Evolutionary conservation across 148 eudicot genomes (phyloP).

Genomic region (Rhododendron molle): DNA sequence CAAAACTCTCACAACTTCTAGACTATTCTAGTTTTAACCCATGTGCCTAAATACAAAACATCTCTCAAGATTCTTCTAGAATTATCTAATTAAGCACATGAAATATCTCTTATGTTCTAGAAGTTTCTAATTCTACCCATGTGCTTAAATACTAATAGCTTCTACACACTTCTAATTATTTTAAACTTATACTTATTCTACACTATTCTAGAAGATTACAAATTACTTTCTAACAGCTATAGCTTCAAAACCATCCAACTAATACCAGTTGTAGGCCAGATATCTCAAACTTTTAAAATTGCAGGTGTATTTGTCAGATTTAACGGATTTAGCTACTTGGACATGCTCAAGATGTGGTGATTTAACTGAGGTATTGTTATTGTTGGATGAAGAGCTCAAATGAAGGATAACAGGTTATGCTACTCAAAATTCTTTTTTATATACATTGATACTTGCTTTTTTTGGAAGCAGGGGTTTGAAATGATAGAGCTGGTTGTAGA

Average conservation of each 20-base stretch:
- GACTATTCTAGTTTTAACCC: too few species aligned
- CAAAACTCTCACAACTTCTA: too few species aligned
- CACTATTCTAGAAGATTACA: too few species aligned
- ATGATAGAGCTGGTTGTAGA: conserved; percentile 85
- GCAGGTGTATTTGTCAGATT: conserved; percentile 92
- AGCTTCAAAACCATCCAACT: background rate
- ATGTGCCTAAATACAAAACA: too few species aligned
- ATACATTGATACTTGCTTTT: conserved; percentile 8
- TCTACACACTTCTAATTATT: too few species aligned
- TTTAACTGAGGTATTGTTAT: conserved; percentile 53
- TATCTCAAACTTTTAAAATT: conserved; percentile 10
- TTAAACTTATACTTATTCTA: too few species aligned
- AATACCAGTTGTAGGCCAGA: background rate
- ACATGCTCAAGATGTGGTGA: conserved; percentile 87
- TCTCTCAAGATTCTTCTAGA: too few species aligned
- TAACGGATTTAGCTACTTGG: conserved; percentile 82
- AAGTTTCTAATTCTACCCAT: too few species aligned
- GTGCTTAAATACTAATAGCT: too few species aligned
- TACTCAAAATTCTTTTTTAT: background rate
- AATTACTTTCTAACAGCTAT: too few species aligned
- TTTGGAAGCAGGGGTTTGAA: conserved; percentile 74
- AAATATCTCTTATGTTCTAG: too few species aligned
- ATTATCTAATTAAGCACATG: too few species aligned
- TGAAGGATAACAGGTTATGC: background rate
- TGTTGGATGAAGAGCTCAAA: background rate